phyloP scores from a whole-genome alignment of 1,284 basidiomycete genomes.

The Ceratobasidium sp. region DNA sequence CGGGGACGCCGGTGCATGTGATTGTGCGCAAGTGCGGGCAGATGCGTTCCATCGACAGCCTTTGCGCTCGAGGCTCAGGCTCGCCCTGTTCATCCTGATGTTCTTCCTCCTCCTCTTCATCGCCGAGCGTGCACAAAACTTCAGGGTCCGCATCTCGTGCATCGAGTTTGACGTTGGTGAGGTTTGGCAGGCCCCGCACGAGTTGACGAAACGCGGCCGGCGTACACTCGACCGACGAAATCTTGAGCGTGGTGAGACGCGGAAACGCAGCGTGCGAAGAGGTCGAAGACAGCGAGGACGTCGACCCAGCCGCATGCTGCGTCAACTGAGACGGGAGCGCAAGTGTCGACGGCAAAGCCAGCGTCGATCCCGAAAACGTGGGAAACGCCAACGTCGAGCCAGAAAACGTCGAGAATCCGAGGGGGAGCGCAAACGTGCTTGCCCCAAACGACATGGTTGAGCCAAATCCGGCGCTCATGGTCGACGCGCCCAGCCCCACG shows the following conservation, averaged over 20 bases:
- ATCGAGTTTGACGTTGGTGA: conserved; percentile 25
- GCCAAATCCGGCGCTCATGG: not conserved
- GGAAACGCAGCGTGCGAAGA: conserved; percentile 14
- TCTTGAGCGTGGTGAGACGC: conserved; percentile 23
- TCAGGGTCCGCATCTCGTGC: conserved; percentile 26
- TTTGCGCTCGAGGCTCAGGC: not conserved
- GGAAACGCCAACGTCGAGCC: not conserved
- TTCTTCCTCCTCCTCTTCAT: not conserved
- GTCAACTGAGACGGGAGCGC: not conserved
- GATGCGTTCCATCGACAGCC: not conserved
- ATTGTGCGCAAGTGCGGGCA: conserved; percentile 14
- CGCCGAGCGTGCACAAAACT: not conserved
- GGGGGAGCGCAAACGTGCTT: not conserved
- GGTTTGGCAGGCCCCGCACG: conserved; percentile 20
- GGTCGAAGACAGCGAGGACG: not conserved
- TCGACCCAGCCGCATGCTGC: not conserved
- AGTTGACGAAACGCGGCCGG: conserved; percentile 32
- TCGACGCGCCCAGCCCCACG: not conserved
- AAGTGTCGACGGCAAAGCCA: not conserved
- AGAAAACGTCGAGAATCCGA: not conserved
- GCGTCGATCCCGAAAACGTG: not conserved
- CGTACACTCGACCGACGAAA: conserved; percentile 25
- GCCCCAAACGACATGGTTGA: not conserved
- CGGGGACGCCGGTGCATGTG: conserved; percentile 25
- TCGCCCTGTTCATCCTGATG: not conserved